phyloP scores from a whole-genome alignment of 192 early-diverging fungal species.

The Lunasporangiospora selenospora region DNA sequence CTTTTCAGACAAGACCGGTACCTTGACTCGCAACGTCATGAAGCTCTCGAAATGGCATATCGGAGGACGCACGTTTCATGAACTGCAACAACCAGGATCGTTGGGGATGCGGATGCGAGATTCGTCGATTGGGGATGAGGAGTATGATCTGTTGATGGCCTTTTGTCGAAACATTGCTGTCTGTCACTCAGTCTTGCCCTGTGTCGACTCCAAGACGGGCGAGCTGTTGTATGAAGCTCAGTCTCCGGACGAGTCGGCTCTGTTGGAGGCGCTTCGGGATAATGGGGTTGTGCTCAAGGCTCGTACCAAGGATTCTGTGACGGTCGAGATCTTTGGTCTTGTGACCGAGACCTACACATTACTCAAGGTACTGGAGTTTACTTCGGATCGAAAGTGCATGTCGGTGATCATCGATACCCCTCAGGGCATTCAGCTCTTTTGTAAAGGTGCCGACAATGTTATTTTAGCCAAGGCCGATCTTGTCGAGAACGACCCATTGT shows the following conservation, averaged over 20 bases:
- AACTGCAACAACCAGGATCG: conserved; percentile 51
- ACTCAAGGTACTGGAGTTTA: conserved; percentile 95
- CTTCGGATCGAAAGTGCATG: conserved; percentile 96
- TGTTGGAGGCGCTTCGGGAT: conserved; percentile 65
- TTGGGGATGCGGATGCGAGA: conserved; percentile 42
- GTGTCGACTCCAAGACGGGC: conserved; percentile 65
- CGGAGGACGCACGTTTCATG: conserved; percentile 71
- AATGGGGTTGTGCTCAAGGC: conserved; percentile 55
- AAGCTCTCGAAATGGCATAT: conserved; percentile 79
- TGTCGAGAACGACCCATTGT: conserved; percentile 61
- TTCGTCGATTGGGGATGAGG: conserved; percentile 46
- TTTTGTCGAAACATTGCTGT: conserved; percentile 67
- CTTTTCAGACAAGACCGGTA: conserved; percentile 82
- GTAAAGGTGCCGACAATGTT: conserved; percentile 96
- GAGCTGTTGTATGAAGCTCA: conserved; percentile 89
- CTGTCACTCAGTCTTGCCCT: conserved; percentile 96
- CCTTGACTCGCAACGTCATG: conserved; percentile 74
- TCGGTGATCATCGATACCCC: conserved; percentile 83
- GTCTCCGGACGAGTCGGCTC: conserved; percentile 94
- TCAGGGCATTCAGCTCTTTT: conserved; percentile 88
- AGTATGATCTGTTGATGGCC: conserved; percentile 61
- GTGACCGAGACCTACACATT: conserved; percentile 74
- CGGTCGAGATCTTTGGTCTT: conserved; percentile 67
- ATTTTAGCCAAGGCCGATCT: conserved; percentile 78
- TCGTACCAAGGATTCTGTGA: conserved; percentile 56